A percentile compares a stretch with the other conserved stretches of the same genome.
phyloP scores from a whole-genome alignment of 2,329 filamentous ascomycete genomes.

The Fusarium odoratissimum region DNA sequence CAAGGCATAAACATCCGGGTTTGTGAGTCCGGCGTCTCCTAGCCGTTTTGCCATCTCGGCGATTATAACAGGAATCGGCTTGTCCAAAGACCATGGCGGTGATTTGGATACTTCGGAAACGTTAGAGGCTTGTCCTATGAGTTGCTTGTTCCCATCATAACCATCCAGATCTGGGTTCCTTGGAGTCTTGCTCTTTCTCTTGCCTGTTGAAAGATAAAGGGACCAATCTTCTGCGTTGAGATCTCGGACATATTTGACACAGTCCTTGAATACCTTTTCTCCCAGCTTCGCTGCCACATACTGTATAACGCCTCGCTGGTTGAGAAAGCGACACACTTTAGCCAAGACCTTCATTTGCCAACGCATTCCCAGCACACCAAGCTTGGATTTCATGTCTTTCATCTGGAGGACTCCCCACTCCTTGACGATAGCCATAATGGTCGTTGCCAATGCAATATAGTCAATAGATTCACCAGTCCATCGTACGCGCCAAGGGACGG shows the following conservation, averaged over 20 bases:
- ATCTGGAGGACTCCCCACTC: conserved; percentile 70
- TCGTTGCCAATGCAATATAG: conserved; percentile 66
- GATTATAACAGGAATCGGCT: conserved; percentile 50
- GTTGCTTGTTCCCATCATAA: conserved; percentile 38
- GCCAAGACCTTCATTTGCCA: conserved; percentile 72
- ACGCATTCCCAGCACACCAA: conserved; percentile 64
- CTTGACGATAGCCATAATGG: conserved; percentile 67
- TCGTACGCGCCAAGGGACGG: conserved; percentile 65
- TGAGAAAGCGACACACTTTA: conserved; percentile 68
- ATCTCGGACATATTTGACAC: conserved; percentile 68
- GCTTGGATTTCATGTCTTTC: conserved; percentile 67
- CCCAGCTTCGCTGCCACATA: conserved; percentile 68
- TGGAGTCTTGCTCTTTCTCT: conserved; percentile 47
- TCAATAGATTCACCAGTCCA: conserved; percentile 71
- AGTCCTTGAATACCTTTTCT: conserved; percentile 69
- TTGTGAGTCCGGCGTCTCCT: conserved; percentile 49
- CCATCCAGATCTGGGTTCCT: conserved; percentile 43
- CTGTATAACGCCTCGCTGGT: conserved; percentile 64
- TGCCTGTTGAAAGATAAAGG: conserved; percentile 63
- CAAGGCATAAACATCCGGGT: conserved; percentile 52
- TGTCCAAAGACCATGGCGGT: conserved; percentile 51
- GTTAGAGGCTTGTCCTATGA: conserved; percentile 39
- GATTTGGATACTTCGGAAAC: conserved; percentile 42
- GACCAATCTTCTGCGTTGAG: conserved; percentile 68
- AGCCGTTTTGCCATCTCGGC: conserved; percentile 46